Evolutionary conservation across 2,329 filamentous ascomycete species (phyloP).

Genomic region (Epichloe brachyelytri): DNA sequence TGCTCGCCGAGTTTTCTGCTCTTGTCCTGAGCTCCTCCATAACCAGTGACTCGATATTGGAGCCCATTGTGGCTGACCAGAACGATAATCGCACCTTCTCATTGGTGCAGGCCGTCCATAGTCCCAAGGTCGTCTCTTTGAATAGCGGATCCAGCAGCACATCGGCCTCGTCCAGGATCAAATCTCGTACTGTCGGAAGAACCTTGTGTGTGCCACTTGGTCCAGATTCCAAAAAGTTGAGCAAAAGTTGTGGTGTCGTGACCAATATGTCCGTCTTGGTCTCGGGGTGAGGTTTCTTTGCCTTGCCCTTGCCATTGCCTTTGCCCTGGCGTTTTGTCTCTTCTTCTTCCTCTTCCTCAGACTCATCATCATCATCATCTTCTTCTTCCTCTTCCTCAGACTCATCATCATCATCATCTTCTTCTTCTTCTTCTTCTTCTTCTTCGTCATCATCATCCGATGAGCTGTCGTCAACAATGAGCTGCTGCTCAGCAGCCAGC

Average conservation of each 20-base stretch:
- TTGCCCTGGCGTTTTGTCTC: conserved; percentile 21
- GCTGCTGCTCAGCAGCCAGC: conserved; percentile 37
- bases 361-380: conserved; percentile 7
- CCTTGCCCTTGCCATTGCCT: conserved; percentile 17
- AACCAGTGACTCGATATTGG: conserved; percentile 73
- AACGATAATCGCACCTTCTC: conserved; percentile 61
- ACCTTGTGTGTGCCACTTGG: conserved; percentile 32
- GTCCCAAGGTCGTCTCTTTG: conserved; percentile 69
- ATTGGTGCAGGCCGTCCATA: conserved; percentile 70
- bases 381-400: not conserved
- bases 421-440: not conserved
- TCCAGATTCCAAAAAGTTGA: conserved; percentile 51
- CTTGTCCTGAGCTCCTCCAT: conserved; percentile 51
- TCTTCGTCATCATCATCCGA: conserved; percentile 13
- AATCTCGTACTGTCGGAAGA: conserved; percentile 54
- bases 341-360: conserved; percentile 27
- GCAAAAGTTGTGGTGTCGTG: conserved; percentile 45
- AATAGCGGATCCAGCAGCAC: conserved; percentile 87
- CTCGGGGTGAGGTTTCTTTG: conserved; percentile 13
- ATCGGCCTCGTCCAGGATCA: conserved; percentile 89
- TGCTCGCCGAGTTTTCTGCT: conserved; percentile 24
- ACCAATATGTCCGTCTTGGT: conserved; percentile 27
- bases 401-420: not conserved
- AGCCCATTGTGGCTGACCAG: conserved; percentile 97
- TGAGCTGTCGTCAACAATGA: conserved; percentile 24